Percentiles rank a stretch among this genome's conserved stretches.
Evolutionary conservation across 306 rosid genomes (phyloP).

Genomic region (Cyclanthera cordifolia): DNA sequence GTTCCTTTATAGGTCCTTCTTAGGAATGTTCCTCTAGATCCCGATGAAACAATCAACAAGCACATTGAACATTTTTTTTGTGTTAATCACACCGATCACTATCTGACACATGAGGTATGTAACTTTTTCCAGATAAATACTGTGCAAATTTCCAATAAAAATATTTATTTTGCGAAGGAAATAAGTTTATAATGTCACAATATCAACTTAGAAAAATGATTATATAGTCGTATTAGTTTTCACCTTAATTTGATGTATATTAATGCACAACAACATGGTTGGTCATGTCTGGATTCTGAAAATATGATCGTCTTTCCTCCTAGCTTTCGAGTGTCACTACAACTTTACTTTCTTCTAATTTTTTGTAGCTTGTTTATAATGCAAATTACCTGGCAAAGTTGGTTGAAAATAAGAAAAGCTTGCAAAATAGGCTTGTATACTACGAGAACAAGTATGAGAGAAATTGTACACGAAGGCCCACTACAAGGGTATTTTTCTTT

Average conservation of each 20-base stretch:
- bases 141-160: not conserved
- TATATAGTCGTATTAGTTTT: not conserved
- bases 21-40: conserved; percentile 81
- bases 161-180: not conserved
- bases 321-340: not conserved
- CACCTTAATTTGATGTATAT: not conserved
- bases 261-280: not conserved
- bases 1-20: conserved; percentile 52
- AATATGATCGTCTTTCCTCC: not conserved
- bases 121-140: not conserved
- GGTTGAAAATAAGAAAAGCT: conserved; percentile 45
- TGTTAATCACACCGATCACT: conserved; percentile 81
- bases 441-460: conserved; percentile 73
- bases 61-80: conserved; percentile 87
- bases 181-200: not conserved
- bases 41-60: conserved; percentile 75
- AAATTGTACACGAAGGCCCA: conserved; percentile 40
- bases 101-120: conserved; percentile 71
- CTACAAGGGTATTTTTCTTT: conserved; percentile 58
- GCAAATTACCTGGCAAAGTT: conserved; percentile 61
- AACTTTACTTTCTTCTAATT: not conserved
- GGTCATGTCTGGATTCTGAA: not conserved
- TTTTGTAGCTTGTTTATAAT: conserved; percentile 60
- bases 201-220: not conserved
- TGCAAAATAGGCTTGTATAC: conserved; percentile 53